Percentiles rank a stretch among this genome's conserved stretches.
Conservation (phyloP, 352 stramenopile species). For the Aphanomyces stellatus region DNA sequence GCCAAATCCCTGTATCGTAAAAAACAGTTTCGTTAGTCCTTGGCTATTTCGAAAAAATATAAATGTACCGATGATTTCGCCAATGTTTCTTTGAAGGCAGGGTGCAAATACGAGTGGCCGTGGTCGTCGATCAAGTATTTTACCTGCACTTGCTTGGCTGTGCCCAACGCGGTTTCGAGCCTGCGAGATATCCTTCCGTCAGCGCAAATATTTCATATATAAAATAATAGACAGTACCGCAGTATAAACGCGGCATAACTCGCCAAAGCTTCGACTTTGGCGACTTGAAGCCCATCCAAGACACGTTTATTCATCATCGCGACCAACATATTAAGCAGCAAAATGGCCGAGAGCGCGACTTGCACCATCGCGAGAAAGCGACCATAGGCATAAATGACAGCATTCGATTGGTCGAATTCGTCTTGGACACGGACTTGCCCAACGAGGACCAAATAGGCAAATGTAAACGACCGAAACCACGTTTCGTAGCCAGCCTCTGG, state of each 20-base stretch:
- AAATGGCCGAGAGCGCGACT: neutral
- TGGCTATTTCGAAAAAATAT: neutral
- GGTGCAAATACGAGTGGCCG: neutral
- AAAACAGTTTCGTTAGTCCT: neutral
- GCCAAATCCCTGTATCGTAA: neutral
- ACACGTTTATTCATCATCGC: conserved; percentile 15
- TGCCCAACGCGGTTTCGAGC: neutral
- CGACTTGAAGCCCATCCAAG: conserved; percentile 1
- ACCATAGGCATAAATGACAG: neutral
- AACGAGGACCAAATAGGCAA: conserved; percentile 13
- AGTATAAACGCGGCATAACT: conserved; percentile 12
- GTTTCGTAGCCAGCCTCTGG: conserved; percentile 8
- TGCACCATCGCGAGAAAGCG: neutral
- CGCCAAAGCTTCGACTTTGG: conserved; percentile 8
- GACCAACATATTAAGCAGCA: conserved; percentile 13
- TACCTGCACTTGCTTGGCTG: neutral
- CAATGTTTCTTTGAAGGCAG: neutral
- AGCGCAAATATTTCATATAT: neutral
- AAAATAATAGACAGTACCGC: no score
- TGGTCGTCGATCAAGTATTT: neutral
- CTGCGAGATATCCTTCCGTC: neutral
- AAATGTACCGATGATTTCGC: neutral
- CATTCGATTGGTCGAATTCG: neutral
- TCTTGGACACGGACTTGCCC: neutral
- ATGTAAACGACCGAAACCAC: conserved; percentile 7